Percentiles rank a stretch among this genome's conserved stretches.
Evolutionary conservation across 1,284 basidiomycete genomes (phyloP).

Genomic region (Inonotus hispidus): DNA sequence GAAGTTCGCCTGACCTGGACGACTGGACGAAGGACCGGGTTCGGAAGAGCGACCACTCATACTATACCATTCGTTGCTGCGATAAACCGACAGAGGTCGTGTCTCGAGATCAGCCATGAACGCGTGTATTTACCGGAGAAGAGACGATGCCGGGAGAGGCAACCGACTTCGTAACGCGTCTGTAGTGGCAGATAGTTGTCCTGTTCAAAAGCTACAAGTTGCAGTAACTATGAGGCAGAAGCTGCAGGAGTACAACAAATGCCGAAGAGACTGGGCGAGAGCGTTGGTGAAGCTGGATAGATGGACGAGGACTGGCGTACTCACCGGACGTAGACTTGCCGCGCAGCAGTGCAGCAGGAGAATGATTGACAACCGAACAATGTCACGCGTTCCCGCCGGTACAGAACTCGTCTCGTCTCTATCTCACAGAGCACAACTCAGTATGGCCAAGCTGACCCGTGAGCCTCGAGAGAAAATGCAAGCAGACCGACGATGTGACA

Average conservation of each 20-base stretch:
- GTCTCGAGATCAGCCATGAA: slow-evolving; percentile 52
- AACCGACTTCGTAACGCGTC: background rate
- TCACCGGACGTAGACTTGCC: background rate
- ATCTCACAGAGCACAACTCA: background rate
- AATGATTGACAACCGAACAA: slow-evolving; percentile 10
- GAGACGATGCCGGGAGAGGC: background rate
- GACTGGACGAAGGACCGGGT: slow-evolving; percentile 19
- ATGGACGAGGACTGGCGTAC: background rate
- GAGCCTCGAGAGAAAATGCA: background rate
- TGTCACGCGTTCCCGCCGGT: background rate
- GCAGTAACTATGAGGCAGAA: background rate
- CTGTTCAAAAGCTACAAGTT: background rate
- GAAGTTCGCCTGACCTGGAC: slow-evolving; percentile 5
- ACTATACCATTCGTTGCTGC: slow-evolving; percentile 44
- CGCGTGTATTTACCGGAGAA: slow-evolving; percentile 7
- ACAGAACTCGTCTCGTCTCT: background rate
- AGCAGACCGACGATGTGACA: background rate
- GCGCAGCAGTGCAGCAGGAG: background rate
- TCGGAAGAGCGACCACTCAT: slow-evolving; percentile 17
- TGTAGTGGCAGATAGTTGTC: slow-evolving; percentile 12
- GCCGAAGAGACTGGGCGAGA: background rate
- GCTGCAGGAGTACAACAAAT: background rate
- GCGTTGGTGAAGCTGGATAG: background rate
- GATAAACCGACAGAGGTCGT: slow-evolving; percentile 35
- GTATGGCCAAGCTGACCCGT: background rate